Percentiles rank a stretch among this genome's conserved stretches.
Evolutionary conservation across 177 flowering plant genomes (phyloP).

Genomic region (Vitis hybrid): DNA sequence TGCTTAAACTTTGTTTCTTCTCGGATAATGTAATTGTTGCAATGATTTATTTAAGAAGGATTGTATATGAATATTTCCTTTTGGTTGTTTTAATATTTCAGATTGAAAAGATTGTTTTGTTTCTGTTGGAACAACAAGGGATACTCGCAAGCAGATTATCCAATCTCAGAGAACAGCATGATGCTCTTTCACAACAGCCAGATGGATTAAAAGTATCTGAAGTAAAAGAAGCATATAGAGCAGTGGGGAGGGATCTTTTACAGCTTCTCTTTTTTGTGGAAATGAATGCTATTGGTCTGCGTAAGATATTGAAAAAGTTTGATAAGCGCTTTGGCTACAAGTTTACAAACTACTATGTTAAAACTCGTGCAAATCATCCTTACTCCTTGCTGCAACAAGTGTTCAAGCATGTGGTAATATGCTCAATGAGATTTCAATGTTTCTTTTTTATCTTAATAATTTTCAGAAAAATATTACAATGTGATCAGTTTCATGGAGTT

Average conservation of each 20-base stretch:
- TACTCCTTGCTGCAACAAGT: constrained; percentile 83
- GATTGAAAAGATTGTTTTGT: constrained; percentile 87
- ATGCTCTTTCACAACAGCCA: constrained; percentile 36
- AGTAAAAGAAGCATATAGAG: constrained; percentile 69
- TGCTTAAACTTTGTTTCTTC: background rate
- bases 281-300: constrained; percentile 84
- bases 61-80: background rate
- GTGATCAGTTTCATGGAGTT: background rate
- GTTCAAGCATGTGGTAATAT: constrained; percentile 73
- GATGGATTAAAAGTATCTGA: constrained; percentile 37
- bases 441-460: background rate
- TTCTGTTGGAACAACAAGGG: constrained; percentile 88
- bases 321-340: constrained; percentile 86
- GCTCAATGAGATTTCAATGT: background rate
- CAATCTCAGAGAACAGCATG: constrained; percentile 52
- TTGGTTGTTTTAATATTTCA: constrained; percentile 26
- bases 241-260: constrained; percentile 68
- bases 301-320: constrained; percentile 90
- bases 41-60: background rate
- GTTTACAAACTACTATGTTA: constrained; percentile 88
- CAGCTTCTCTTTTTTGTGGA: constrained; percentile 79
- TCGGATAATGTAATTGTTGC: background rate
- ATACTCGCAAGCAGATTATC: constrained; percentile 63
- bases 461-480: background rate
- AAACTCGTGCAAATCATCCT: constrained; percentile 92